Percentiles rank a stretch among this genome's conserved stretches.
These are phyloP conservation scores for Mucor indicus DNA, from an alignment of 371 early-diverging fungal genomes.

Conservation along the genomic window DNA sequence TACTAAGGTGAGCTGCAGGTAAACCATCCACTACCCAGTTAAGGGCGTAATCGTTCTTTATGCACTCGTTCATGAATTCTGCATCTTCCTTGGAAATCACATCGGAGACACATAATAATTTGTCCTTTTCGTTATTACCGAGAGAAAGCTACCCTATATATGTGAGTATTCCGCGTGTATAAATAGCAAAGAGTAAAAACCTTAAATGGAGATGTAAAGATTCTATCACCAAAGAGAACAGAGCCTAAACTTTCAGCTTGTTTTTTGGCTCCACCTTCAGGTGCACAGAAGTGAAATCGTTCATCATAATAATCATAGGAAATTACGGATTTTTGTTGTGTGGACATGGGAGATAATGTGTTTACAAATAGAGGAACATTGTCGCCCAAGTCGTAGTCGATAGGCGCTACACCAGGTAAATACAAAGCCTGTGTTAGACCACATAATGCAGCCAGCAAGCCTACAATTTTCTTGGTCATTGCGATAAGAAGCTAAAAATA, in stretches of 20 bases:
- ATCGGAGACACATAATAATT: constrained; percentile 59
- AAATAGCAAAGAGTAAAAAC: too few relatives aligned
- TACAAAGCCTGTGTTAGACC: constrained; percentile 64
- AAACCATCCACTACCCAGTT: constrained; percentile 93
- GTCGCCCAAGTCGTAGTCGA: constrained; percentile 70
- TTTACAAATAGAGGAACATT: constrained; percentile 82
- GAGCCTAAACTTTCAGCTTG: constrained; percentile 86
- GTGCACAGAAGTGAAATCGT: constrained; percentile 84
- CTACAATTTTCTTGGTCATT: constrained; percentile 6
- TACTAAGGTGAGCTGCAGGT: constrained; percentile 75
- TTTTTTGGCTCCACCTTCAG: constrained; percentile 62
- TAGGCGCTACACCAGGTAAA: constrained; percentile 92
- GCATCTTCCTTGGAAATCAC: constrained; percentile 71
- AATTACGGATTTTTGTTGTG: constrained; percentile 68
- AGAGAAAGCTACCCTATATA: constrained; percentile 20
- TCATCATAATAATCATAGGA: constrained; percentile 86
- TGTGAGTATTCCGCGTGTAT: too few relatives aligned
- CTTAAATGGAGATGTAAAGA: constrained; percentile 82
- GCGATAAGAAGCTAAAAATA: too few relatives aligned
- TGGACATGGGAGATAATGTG: constrained; percentile 75
- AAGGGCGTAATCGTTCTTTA: constrained; percentile 76
- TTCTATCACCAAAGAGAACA: constrained; percentile 95
- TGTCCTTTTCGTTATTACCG: constrained; percentile 50
- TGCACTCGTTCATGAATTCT: constrained; percentile 81
- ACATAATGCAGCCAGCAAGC: constrained; percentile 11